Conservation (phyloP, 805 yeast species). For the Cephaloascus albidus region DNA sequence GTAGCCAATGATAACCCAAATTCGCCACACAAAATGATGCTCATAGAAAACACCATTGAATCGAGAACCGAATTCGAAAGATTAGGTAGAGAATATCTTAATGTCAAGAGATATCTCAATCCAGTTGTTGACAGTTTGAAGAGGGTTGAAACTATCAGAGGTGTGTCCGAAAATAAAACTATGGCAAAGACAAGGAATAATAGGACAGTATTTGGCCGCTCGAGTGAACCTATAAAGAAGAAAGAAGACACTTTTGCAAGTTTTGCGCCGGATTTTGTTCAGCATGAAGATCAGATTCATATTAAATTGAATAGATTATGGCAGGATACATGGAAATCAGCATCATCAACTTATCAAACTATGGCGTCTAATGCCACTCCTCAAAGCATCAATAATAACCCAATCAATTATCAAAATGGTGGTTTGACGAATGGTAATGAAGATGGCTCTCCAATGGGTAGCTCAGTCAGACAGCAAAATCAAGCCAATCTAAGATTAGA, state of each 20-base stretch:
- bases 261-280: conserved; percentile 15
- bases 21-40: conserved; percentile 18
- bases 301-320: conserved; percentile 20
- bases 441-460: too few relatives aligned
- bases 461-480: background rate
- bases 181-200: conserved; percentile 10
- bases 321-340: conserved; percentile 25
- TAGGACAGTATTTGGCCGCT: background rate
- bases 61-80: conserved; percentile 72
- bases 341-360: background rate
- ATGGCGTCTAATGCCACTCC: background rate
- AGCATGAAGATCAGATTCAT: conserved; percentile 17
- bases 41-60: conserved; percentile 42
- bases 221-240: background rate
- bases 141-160: conserved; percentile 26
- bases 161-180: conserved; percentile 11
- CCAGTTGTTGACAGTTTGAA: conserved; percentile 60
- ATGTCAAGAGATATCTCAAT: conserved; percentile 57
- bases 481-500: too few relatives aligned
- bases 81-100: conserved; percentile 63
- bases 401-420: background rate
- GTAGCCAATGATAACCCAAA: conserved; percentile 22
- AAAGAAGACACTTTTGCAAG: conserved; percentile 21
- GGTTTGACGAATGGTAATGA: too few relatives aligned
- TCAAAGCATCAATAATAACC: too few relatives aligned